These are phyloP conservation scores for Tilletia caries DNA, from an alignment of 1,284 basidiomycete genomes.

Conservation along the genomic window DNA sequence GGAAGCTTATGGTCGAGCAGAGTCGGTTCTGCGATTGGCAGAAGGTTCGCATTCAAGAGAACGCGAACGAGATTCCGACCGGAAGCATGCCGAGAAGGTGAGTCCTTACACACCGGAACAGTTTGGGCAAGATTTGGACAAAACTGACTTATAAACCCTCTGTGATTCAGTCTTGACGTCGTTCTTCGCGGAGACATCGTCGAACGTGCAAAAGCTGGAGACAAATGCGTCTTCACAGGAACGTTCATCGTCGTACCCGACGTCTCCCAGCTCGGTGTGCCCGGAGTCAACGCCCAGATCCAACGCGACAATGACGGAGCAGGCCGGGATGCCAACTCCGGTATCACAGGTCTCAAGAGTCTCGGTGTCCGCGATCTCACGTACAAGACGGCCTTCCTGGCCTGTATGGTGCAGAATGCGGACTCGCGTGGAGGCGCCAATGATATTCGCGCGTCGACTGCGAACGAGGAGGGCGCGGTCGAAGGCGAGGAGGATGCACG, in stretches of 20 bases:
- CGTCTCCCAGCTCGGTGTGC: constrained; percentile 89
- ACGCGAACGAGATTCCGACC: constrained; percentile 96
- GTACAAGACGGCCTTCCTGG: constrained; percentile 97
- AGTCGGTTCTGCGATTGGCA: constrained; percentile 99
- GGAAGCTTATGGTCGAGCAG: constrained; percentile 93
- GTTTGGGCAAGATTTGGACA: too few species aligned
- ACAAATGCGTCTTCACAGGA: constrained; percentile 97
- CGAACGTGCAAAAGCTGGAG: constrained; percentile 95
- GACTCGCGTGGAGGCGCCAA: constrained; percentile 61
- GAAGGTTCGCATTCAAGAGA: constrained; percentile 98
- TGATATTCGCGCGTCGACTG: constrained; percentile 63
- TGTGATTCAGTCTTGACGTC: constrained; percentile 70
- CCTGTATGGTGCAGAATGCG: constrained; percentile 91
- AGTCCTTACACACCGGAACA: constrained; percentile 26
- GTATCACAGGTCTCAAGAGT: constrained; percentile 89
- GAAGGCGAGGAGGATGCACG: constrained; percentile 52
- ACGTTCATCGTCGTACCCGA: constrained; percentile 98
- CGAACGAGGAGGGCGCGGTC: constrained; percentile 73
- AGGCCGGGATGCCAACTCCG: constrained; percentile 64
- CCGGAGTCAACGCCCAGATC: constrained; percentile 89
- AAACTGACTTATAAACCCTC: not conserved
- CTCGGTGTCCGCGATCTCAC: constrained; percentile 91
- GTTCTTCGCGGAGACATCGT: constrained; percentile 92
- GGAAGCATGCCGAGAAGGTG: constrained; percentile 89
- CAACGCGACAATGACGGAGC: constrained; percentile 72